A percentile compares a stretch with the other conserved stretches of the same genome.
These are phyloP conservation scores for Fusarium neocosmosporiellum DNA, from an alignment of 2,329 filamentous ascomycete species.

Conservation along the genomic window DNA sequence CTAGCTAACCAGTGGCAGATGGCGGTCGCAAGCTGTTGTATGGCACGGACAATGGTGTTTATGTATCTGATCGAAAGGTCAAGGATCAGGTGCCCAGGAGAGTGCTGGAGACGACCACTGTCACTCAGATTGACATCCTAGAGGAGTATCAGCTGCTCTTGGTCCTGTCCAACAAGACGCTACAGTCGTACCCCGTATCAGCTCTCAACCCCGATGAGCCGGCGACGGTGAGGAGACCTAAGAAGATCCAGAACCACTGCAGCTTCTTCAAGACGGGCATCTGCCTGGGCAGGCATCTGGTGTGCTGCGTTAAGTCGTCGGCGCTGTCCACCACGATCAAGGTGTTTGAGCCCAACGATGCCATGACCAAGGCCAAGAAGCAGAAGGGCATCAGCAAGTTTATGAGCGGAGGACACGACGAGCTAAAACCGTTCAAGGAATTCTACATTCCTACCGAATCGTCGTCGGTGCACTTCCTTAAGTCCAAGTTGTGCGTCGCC, in stretches of 20 bases:
- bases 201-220: conserved; percentile 88
- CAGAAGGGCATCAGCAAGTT: conserved; percentile 96
- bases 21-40: conserved; percentile 94
- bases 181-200: conserved; percentile 88
- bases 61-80: conserved; percentile 88
- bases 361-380: conserved; percentile 92
- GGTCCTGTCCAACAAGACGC: conserved; percentile 91
- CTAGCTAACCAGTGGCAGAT: conserved; percentile 63
- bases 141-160: conserved; percentile 94
- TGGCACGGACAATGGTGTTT: conserved; percentile 94
- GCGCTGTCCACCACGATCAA: conserved; percentile 96
- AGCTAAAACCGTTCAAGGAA: conserved; percentile 97
- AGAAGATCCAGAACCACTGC: conserved; percentile 97
- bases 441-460: conserved; percentile 99
- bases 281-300: conserved; percentile 91
- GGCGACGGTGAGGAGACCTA: conserved; percentile 83
- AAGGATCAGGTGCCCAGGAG: conserved; percentile 84
- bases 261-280: conserved; percentile 99
- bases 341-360: conserved; percentile 98
- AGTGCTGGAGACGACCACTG: conserved; percentile 85
- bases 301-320: conserved; percentile 96
- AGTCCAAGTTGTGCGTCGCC: conserved; percentile 95
- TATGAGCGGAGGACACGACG: conserved; percentile 92
- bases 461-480: conserved; percentile 97
- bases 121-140: conserved; percentile 95